phyloP scores from a whole-genome alignment of 2,329 filamentous ascomycete genomes.

The Annulohypoxylon truncatum region DNA sequence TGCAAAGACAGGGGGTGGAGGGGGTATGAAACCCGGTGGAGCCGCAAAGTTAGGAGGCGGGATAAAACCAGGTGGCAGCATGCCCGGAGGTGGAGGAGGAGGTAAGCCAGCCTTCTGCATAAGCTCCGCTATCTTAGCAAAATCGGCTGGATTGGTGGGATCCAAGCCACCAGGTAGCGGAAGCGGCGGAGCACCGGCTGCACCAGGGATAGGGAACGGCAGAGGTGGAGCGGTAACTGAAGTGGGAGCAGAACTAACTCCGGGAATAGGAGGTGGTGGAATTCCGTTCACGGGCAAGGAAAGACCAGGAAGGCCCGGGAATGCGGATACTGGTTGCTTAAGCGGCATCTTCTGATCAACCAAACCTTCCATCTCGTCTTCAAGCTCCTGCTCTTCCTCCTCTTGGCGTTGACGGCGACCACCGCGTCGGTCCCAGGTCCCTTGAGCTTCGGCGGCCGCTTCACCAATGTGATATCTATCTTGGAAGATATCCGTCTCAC shows the following conservation, averaged over 20 bases:
- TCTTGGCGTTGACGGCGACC: constrained; percentile 84
- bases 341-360: constrained; percentile 88
- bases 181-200: constrained; percentile 55
- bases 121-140: constrained; percentile 70
- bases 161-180: constrained; percentile 65
- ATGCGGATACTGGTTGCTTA: constrained; percentile 62
- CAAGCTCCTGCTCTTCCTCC: constrained; percentile 91
- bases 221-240: constrained; percentile 56
- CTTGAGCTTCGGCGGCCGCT: constrained; percentile 89
- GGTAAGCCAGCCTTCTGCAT: constrained; percentile 74
- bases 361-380: constrained; percentile 92
- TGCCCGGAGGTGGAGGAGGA: constrained; percentile 66
- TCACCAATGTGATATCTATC: constrained; percentile 97
- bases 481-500: constrained; percentile 84
- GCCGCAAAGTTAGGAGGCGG: constrained; percentile 59
- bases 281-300: constrained; percentile 54
- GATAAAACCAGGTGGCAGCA: constrained; percentile 60
- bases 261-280: constrained; percentile 51
- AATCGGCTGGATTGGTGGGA: constrained; percentile 69
- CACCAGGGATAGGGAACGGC: constrained; percentile 62
- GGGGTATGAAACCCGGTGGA: constrained; percentile 49
- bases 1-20: constrained; percentile 47
- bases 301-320: constrained; percentile 70
- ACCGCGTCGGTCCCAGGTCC: constrained; percentile 89
- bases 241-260: constrained; percentile 47